These are phyloP conservation scores for Dunaliella sp. DNA, from an alignment of 139 green algal genomes.

Conservation along the genomic window DNA sequence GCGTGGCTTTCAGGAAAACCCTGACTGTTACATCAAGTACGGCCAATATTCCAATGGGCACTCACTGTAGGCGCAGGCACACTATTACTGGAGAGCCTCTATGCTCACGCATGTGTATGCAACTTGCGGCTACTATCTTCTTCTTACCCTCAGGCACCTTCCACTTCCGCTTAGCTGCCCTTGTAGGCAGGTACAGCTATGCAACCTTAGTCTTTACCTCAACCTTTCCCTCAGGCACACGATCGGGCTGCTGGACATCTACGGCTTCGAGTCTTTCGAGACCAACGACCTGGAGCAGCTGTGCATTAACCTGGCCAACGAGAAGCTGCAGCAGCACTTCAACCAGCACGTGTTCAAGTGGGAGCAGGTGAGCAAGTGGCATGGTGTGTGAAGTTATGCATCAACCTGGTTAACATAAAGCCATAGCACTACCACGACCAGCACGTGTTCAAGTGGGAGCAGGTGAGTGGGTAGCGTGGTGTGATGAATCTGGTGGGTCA, in stretches of 20 bases:
- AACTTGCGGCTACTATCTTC: too few relatives aligned
- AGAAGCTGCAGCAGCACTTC: constrained; percentile 84
- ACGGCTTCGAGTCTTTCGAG: constrained; percentile 92
- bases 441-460: constrained; percentile 63
- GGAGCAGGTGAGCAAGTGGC: constrained; percentile 56
- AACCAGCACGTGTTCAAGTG: constrained; percentile 63
- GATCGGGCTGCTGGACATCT: constrained; percentile 94
- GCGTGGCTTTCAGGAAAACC: too few relatives aligned
- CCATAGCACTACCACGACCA: constrained; percentile 80
- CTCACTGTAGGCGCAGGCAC: too few relatives aligned
- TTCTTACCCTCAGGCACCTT: too few relatives aligned
- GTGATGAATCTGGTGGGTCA: constrained; percentile 94
- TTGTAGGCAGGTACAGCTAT: too few relatives aligned
- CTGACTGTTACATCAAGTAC: too few relatives aligned
- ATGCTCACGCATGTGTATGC: too few relatives aligned
- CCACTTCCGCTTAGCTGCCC: too few relatives aligned
- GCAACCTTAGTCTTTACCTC: too few relatives aligned
- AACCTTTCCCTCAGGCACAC: constrained; percentile 15
- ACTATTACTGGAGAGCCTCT: too few relatives aligned
- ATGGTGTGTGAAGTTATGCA: too few relatives aligned
- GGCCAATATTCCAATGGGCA: too few relatives aligned
- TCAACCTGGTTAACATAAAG: constrained; percentile 80
- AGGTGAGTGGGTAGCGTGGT: constrained; percentile 43
- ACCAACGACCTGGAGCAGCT: constrained; percentile 93
- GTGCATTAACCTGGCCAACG: constrained; percentile 80